Percentiles rank a stretch among this genome's conserved stretches.
phyloP scores from a whole-genome alignment of 768 basidiomycete genomes.

The Solioccasus polychromus region DNA sequence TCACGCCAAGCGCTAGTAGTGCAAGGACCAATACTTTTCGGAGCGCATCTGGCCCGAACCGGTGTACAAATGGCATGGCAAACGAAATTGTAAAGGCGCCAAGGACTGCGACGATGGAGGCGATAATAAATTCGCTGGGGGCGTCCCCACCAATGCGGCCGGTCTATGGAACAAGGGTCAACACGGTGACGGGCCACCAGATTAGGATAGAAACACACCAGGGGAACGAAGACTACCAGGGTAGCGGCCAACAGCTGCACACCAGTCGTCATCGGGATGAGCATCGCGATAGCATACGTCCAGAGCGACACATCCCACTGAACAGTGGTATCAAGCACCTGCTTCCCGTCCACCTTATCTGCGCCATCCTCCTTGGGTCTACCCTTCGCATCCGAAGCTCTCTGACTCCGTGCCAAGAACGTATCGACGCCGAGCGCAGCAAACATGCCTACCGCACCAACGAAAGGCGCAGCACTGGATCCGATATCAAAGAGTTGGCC shows the following conservation, averaged over 20 bases:
- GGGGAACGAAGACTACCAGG: constrained; percentile 86
- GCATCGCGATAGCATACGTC: constrained; percentile 62
- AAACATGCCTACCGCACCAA: constrained; percentile 58
- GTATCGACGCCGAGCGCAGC: constrained; percentile 53
- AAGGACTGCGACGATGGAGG: constrained; percentile 62
- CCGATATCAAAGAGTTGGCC: constrained; percentile 71
- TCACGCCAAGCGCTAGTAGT: constrained; percentile 42
- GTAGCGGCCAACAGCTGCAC: constrained; percentile 57
- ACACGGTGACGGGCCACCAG: neutral
- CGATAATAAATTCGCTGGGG: constrained; percentile 87
- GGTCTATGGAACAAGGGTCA: constrained; percentile 45
- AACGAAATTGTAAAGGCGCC: constrained; percentile 60
- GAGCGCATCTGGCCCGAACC: constrained; percentile 50
- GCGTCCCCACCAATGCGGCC: constrained; percentile 81
- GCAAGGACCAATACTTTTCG: constrained; percentile 42
- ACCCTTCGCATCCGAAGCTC: constrained; percentile 10
- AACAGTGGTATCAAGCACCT: neutral
- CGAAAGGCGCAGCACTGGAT: constrained; percentile 71
- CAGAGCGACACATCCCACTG: constrained; percentile 46
- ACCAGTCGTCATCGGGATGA: constrained; percentile 54
- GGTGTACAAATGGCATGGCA: constrained; percentile 67
- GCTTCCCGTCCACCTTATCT: neutral
- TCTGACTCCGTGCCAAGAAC: constrained; percentile 24
- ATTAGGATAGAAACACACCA: constrained; percentile 43
- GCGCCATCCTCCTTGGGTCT: neutral